Percentiles rank a stretch among this genome's conserved stretches.
phyloP scores from a whole-genome alignment of 2,329 filamentous ascomycete species.

The Cadophora sp. region DNA sequence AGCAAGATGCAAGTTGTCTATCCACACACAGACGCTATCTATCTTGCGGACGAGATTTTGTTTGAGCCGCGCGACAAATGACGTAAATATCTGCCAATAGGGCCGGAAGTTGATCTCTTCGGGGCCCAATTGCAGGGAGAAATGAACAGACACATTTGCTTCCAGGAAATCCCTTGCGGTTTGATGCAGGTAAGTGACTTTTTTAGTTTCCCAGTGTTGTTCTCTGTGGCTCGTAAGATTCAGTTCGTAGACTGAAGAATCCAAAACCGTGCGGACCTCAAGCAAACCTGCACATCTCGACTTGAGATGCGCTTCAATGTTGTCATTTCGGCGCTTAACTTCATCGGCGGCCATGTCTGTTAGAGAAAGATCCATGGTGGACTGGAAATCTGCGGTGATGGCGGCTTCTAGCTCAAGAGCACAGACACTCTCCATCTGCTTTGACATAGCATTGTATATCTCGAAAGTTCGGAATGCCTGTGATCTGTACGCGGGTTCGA shows the following conservation, averaged over 20 bases:
- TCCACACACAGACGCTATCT: background rate
- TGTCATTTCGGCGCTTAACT: background rate
- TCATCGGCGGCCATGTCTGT: background rate
- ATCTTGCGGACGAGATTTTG: background rate
- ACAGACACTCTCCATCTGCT: background rate
- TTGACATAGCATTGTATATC: background rate
- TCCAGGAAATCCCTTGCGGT: background rate
- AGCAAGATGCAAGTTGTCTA: background rate
- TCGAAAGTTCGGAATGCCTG: background rate
- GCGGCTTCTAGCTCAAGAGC: background rate
- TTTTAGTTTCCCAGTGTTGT: background rate
- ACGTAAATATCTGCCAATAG: background rate
- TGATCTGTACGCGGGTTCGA: background rate
- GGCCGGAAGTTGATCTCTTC: background rate
- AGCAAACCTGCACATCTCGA: background rate
- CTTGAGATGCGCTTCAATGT: background rate
- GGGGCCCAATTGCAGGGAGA: background rate
- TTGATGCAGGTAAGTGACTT: background rate
- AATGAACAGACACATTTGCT: background rate
- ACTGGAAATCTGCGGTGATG: background rate
- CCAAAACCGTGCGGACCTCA: background rate
- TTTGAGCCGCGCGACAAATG: background rate
- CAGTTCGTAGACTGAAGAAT: background rate
- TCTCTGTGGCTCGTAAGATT: background rate
- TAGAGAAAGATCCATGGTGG: background rate